Evolutionary conservation across 805 yeast genomes (phyloP).

Genomic region (Sungouiella blattae): DNA sequence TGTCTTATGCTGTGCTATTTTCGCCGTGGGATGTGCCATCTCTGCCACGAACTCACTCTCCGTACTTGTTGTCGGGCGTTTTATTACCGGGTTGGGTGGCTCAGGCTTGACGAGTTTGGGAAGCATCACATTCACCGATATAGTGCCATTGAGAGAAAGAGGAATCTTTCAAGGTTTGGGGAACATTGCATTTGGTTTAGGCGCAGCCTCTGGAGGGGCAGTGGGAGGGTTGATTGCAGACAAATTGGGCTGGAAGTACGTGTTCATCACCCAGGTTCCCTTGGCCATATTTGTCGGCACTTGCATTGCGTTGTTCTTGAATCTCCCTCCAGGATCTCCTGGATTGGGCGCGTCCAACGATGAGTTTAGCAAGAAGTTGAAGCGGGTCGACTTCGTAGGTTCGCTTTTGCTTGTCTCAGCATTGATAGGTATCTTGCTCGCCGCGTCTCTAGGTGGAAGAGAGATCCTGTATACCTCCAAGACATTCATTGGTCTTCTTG

Average conservation of each 20-base stretch:
- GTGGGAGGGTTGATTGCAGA: slow-evolving; percentile 1
- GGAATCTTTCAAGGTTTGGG: slow-evolving; percentile 1
- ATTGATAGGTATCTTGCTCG: background rate
- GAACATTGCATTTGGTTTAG: slow-evolving; percentile 1
- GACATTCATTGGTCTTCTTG: background rate
- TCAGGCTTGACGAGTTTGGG: slow-evolving; percentile 1
- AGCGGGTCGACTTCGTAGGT: slow-evolving; percentile 1
- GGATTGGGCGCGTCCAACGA: background rate
- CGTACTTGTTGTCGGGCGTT: background rate
- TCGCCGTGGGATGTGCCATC: background rate
- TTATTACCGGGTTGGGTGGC: slow-evolving; percentile 1
- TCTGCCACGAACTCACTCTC: background rate
- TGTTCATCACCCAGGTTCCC: slow-evolving; percentile 1
- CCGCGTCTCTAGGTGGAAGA: slow-evolving; percentile 1
- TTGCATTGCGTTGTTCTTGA: background rate
- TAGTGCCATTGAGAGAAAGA: background rate
- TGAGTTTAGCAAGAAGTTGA: background rate
- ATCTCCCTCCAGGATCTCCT: background rate
- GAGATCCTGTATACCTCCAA: background rate
- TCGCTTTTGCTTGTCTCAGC: background rate
- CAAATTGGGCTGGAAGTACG: background rate
- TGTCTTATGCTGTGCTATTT: slow-evolving; percentile 1
- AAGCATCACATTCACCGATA: slow-evolving; percentile 1
- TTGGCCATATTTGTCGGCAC: background rate
- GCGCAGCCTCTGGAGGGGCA: slow-evolving; percentile 1